phyloP scores from a whole-genome alignment of 2,329 filamentous ascomycete genomes.

The Aspergillus versicolor region DNA sequence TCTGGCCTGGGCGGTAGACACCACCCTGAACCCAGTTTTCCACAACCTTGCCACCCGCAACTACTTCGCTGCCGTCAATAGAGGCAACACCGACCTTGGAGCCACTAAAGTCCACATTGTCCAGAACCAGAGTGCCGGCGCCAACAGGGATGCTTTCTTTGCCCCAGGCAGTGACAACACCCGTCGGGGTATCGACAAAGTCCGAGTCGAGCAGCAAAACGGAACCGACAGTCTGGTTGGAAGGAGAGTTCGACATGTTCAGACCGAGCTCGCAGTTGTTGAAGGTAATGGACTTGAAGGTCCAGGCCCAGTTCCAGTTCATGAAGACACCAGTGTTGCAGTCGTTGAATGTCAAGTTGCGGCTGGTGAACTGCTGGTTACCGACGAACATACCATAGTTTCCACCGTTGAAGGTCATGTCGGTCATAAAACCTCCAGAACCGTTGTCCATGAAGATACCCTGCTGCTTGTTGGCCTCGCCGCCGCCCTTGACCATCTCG shows the following conservation, averaged over 20 bases:
- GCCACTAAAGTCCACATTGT: conserved; percentile 83
- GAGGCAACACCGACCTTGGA: conserved; percentile 66
- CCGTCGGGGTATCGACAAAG: conserved; percentile 72
- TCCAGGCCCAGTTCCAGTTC: conserved; percentile 92
- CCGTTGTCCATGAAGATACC: conserved; percentile 85
- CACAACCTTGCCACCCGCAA: conserved; percentile 69
- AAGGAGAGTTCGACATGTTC: conserved; percentile 69
- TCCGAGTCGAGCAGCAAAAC: conserved; percentile 78
- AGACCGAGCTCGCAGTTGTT: conserved; percentile 73
- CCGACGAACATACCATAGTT: conserved; percentile 76
- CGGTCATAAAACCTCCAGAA: conserved; percentile 79
- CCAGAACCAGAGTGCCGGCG: conserved; percentile 78
- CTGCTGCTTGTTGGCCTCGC: conserved; percentile 65
- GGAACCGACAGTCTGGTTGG: conserved; percentile 77
- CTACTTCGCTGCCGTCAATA: conserved; percentile 57
- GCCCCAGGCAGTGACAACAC: conserved; percentile 73
- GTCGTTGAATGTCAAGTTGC: conserved; percentile 78
- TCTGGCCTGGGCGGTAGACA: conserved; percentile 54
- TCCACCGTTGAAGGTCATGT: conserved; percentile 81
- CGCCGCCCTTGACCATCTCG: conserved; percentile 70
- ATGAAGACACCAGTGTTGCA: conserved; percentile 82
- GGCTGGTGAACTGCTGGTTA: conserved; percentile 83
- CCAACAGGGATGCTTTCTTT: conserved; percentile 61
- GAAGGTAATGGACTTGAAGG: conserved; percentile 72
- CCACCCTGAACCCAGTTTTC: conserved; percentile 77